Percentiles rank a stretch among this genome's conserved stretches.
These are phyloP conservation scores for Cystofilobasidium ferigula DNA, from an alignment of 768 basidiomycete species.

Conservation along the genomic window DNA sequence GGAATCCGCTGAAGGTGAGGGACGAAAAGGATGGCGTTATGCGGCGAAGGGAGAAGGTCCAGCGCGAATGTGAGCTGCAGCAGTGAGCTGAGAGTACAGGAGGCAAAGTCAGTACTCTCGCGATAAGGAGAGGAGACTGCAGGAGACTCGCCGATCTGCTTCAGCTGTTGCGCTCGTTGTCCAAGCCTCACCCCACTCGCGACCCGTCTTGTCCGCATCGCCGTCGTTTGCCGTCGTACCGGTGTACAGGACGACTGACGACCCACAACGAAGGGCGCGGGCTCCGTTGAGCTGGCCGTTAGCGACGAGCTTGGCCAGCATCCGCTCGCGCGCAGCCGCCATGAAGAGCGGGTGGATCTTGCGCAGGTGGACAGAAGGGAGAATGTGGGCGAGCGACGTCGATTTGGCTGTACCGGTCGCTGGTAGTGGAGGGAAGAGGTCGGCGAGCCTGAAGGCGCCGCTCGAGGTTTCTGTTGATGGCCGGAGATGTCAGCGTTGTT, in stretches of 20 bases:
- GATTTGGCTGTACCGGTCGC: background rate
- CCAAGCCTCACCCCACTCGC: constrained; percentile 4
- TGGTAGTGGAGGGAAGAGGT: background rate
- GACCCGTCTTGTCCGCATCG: background rate
- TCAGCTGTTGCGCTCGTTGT: background rate
- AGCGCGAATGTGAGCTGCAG: constrained; percentile 13
- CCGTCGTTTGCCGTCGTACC: background rate
- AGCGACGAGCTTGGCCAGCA: background rate
- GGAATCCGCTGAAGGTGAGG: constrained; percentile 16
- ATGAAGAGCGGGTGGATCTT: background rate
- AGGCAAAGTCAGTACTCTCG: background rate
- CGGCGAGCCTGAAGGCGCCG: background rate
- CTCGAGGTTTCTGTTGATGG: background rate
- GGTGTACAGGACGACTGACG: background rate
- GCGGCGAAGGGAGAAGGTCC: constrained; percentile 7
- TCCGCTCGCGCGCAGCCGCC: background rate
- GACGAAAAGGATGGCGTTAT: constrained; percentile 12
- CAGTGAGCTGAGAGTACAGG: background rate
- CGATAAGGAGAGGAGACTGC: background rate
- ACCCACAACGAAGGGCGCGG: background rate
- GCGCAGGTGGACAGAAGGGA: background rate
- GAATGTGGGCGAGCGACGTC: background rate
- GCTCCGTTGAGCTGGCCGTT: background rate
- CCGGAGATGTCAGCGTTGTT: background rate
- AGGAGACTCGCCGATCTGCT: background rate